Conservation (phyloP, 441 rosid species). For the Omphalea diandra region DNA sequence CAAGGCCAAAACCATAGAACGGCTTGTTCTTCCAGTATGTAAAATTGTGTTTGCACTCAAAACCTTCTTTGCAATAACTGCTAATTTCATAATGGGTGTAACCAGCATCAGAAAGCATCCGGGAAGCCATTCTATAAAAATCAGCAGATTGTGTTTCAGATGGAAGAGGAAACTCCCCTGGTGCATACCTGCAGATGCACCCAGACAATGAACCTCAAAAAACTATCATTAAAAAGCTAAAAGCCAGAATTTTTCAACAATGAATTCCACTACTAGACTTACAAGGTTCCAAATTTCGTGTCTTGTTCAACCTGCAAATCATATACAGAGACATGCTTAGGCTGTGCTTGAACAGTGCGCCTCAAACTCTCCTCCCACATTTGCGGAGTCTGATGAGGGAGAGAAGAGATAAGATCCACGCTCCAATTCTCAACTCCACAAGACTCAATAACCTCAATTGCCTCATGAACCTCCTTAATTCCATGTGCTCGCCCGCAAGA, state of each 20-base stretch:
- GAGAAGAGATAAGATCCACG: constrained; percentile 89
- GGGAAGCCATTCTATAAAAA: constrained; percentile 70
- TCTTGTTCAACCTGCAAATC: constrained; percentile 97
- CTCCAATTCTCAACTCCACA: constrained; percentile 90
- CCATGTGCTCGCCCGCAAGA: constrained; percentile 96
- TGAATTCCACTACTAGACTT: constrained; percentile 31
- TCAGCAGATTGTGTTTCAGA: constrained; percentile 76
- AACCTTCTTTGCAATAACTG: constrained; percentile 65
- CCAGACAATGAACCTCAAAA: constrained; percentile 9
- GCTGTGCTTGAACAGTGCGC: constrained; percentile 52
- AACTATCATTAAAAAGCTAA: background rate
- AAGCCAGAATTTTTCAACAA: background rate
- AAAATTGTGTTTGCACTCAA: constrained; percentile 74
- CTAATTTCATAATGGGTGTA: constrained; percentile 88
- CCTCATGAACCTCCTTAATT: constrained; percentile 62
- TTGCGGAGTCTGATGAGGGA: constrained; percentile 73
- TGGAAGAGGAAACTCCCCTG: constrained; percentile 86
- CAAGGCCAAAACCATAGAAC: constrained; percentile 87
- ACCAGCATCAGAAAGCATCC: constrained; percentile 58
- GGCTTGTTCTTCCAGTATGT: constrained; percentile 88
- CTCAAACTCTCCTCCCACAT: constrained; percentile 93
- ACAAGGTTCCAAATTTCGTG: constrained; percentile 79
- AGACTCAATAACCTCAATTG: constrained; percentile 58
- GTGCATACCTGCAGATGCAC: constrained; percentile 65
- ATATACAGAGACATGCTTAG: constrained; percentile 81